phyloP scores from a whole-genome alignment of 129 eudicot species.

The Centaurea solstitialis region DNA sequence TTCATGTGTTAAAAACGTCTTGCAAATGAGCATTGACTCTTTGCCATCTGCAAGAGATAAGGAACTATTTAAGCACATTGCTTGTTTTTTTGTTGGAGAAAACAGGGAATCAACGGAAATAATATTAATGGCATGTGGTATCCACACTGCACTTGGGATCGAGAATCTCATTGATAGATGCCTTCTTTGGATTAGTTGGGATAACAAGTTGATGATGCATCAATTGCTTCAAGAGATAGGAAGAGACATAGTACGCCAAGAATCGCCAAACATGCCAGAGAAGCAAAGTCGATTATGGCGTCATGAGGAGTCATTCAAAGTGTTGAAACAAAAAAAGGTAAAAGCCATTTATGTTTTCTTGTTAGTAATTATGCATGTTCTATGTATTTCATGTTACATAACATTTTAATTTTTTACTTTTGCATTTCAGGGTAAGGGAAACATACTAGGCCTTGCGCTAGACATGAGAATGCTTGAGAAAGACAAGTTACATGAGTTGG shows the following conservation, averaged over 20 bases:
- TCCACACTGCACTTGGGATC: background rate
- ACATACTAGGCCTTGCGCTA: conserved; percentile 30
- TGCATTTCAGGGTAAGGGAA: conserved; percentile 28
- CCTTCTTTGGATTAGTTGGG: background rate
- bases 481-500: background rate
- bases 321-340: conserved; percentile 33
- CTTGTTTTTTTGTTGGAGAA: conserved; percentile 36
- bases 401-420: background rate
- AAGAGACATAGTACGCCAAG: conserved; percentile 26
- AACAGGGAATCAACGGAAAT: background rate
- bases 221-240: conserved; percentile 36
- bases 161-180: background rate
- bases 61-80: conserved; percentile 33
- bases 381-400: background rate
- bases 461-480: conserved; percentile 21
- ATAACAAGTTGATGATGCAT: conserved; percentile 33
- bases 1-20: background rate
- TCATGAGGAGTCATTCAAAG: conserved; percentile 30
- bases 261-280: conserved; percentile 29
- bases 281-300: conserved; percentile 35
- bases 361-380: background rate
- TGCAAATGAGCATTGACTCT: conserved; percentile 28
- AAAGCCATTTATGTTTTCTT: background rate
- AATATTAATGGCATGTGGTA: background rate
- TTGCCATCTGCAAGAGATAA: conserved; percentile 23